Conservation (phyloP, 1,284 basidiomycete genomes). For the Sanghuangporus sanghuang region DNA sequence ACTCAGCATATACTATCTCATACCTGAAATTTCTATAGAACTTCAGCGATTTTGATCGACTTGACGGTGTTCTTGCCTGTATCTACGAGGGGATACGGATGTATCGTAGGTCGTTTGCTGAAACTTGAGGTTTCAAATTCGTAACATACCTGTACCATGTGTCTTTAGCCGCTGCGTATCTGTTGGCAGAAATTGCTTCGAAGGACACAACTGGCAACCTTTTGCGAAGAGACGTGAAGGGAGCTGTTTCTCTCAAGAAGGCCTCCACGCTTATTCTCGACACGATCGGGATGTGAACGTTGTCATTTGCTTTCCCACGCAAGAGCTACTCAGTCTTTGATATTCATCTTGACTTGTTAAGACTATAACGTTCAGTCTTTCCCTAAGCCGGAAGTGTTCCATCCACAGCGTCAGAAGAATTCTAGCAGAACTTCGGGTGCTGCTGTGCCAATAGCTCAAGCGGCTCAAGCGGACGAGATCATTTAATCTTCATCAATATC, state of each 20-base stretch:
- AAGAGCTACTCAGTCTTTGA: not conserved
- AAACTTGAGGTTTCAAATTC: too few relatives aligned
- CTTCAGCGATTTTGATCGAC: constrained; percentile 16
- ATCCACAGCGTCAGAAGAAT: constrained; percentile 16
- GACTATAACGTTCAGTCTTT: constrained; percentile 19
- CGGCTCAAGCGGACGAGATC: not conserved
- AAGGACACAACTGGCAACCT: constrained; percentile 5
- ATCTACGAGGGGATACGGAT: constrained; percentile 17
- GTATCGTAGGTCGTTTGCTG: constrained; percentile 13
- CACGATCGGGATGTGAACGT: constrained; percentile 9
- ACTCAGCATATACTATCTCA: too few relatives aligned
- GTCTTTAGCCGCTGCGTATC: constrained; percentile 14
- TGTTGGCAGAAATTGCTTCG: constrained; percentile 1
- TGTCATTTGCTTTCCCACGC: not conserved
- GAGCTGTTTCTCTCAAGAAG: constrained; percentile 5
- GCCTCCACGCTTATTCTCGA: constrained; percentile 4
- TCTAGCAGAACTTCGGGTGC: not conserved
- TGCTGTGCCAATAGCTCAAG: not conserved
- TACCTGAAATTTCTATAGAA: not conserved
- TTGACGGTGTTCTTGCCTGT: constrained; percentile 16
- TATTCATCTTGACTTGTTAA: not conserved
- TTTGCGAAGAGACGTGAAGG: not conserved
- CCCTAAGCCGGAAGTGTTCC: constrained; percentile 19
- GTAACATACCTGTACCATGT: too few relatives aligned
- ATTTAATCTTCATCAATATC: constrained; percentile 1